Evolutionary conservation across 192 early-diverging fungal species (phyloP).

Genomic region (Dimargaris cristalligena): DNA sequence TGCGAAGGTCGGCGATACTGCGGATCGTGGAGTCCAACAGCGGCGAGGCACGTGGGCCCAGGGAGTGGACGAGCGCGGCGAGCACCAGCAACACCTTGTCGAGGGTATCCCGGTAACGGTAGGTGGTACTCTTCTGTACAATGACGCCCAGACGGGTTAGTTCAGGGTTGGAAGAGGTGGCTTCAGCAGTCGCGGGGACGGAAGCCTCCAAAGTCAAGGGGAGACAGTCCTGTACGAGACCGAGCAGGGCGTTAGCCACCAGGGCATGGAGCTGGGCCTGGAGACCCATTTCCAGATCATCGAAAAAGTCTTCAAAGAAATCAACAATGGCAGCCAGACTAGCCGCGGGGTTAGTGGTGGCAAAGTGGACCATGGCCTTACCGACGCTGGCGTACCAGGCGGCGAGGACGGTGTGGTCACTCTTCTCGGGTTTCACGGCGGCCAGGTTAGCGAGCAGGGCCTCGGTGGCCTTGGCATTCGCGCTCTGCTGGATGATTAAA

Average conservation of each 20-base stretch:
- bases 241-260: neutral
- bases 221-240: neutral
- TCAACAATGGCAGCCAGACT: neutral
- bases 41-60: constrained; percentile 41
- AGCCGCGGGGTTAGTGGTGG: neutral
- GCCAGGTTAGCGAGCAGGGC: neutral
- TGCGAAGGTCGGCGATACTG: constrained; percentile 57
- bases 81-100: constrained; percentile 57
- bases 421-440: neutral
- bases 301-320: neutral
- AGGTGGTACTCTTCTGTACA: constrained; percentile 40
- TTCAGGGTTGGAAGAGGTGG: no score
- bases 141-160: constrained; percentile 17
- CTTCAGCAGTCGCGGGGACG: constrained; percentile 17
- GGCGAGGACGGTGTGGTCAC: neutral
- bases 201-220: neutral
- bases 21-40: constrained; percentile 38
- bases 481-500: constrained; percentile 40
- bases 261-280: neutral
- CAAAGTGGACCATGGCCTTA: neutral
- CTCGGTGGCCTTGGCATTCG: constrained; percentile 17
- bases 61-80: constrained; percentile 58
- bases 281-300: neutral
- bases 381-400: neutral
- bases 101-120: constrained; percentile 73